phyloP scores from a whole-genome alignment of 1,139 yeast species.

The Suhomyces maxii region DNA sequence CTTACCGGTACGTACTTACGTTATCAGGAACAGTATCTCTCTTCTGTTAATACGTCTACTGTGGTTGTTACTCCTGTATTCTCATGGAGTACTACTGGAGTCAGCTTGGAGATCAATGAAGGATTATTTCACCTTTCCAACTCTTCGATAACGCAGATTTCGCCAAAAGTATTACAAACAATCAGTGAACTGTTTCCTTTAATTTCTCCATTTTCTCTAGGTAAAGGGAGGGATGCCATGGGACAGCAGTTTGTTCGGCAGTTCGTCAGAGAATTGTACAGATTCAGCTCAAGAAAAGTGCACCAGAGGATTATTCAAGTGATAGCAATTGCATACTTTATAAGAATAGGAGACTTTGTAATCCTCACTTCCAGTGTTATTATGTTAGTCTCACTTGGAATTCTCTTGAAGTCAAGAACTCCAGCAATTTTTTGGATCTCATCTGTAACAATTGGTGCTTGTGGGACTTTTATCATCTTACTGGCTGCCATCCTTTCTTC shows the following conservation, averaged over 20 bases:
- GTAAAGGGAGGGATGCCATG: background rate
- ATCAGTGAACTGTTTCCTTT: background rate
- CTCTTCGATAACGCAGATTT: background rate
- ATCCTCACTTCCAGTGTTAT: background rate
- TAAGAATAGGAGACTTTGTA: conserved; percentile 2
- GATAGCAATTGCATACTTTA: background rate
- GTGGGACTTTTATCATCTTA: background rate
- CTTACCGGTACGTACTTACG: background rate
- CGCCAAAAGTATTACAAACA: background rate
- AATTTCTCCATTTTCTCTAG: background rate
- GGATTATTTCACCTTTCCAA: background rate
- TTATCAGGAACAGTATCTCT: background rate
- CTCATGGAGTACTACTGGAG: background rate
- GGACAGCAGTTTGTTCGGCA: background rate
- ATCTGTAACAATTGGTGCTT: background rate
- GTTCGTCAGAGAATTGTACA: background rate
- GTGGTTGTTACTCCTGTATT: background rate
- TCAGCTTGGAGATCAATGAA: background rate
- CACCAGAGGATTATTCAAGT: background rate
- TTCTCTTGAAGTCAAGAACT: background rate
- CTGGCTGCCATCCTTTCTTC: background rate
- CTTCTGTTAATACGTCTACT: background rate
- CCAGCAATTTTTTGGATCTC: background rate
- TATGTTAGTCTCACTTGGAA: background rate
- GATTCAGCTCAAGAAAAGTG: background rate